Evolutionary conservation across 306 rosid species (phyloP), one percentile per base, ranked within the genome.

Genomic region (Prunus mira): DNA sequence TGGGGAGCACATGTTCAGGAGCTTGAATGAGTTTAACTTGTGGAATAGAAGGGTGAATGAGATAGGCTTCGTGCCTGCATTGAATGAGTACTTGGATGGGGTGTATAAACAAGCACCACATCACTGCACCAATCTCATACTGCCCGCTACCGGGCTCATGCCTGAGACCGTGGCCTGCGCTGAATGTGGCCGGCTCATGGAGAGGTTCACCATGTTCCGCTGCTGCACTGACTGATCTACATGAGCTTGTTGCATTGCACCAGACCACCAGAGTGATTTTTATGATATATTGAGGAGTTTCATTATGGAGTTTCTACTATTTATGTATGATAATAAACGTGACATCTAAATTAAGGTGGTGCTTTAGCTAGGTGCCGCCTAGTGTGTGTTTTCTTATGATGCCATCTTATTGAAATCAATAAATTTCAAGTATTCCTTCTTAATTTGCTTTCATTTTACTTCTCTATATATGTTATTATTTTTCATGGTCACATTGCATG

Each of bases 111-210:
- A 66, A 10, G 76, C 67, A 8, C 79, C 82, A 6, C 79, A 77
- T 52, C 85, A 77, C 72, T 73, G 82, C 68, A 72, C 79, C 68
- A 72, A 27, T 47, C 65, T 82, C 58, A 71, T 77, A 34, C 49
- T 81, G 81, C 85, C 81, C 2, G 65, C 77, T 47, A 65, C 75
- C 0, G 78, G 78, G 18, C 57, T 73, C 24, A 80, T 80, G 75
- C 83, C 83, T 6, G 79, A 74, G 54, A 67, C 71, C 3, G 79
- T 74, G 46, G 52, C 75, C 17, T 80, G 80, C 68, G 78, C 76
- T 18, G 84, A 75, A 67, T 75, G 84, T 8, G 84, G 80, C 66
- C 76, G 76, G 27, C 76, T 70, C 62, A 75, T 80, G 84, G 80
- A 80, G 30, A 27, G 76, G 30, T 75, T 3, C 46, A 75, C 76